Evolutionary conservation across 257 asterid species (phyloP).

Genomic region (Gardenia jasminoides): DNA sequence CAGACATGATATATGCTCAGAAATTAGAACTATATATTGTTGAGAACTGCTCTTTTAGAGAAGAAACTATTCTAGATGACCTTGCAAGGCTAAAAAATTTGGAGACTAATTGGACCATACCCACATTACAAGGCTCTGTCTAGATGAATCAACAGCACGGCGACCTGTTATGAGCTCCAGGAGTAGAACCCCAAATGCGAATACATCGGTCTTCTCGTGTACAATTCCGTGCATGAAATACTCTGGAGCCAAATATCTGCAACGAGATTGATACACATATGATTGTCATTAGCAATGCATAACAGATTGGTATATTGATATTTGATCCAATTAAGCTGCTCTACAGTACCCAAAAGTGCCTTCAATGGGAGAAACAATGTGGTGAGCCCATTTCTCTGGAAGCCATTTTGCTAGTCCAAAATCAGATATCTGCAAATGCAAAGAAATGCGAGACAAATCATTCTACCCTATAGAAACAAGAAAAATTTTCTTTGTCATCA

Average conservation of each 20-base stretch:
- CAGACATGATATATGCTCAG: not conserved
- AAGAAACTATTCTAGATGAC: too few relatives aligned
- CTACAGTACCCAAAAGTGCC: constrained; percentile 87
- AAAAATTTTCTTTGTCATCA: not conserved
- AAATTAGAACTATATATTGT: not conserved
- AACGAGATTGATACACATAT: not conserved
- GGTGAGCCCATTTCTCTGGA: constrained; percentile 87
- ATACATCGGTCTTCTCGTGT: constrained; percentile 88
- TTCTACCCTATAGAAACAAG: not conserved
- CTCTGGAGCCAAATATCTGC: constrained; percentile 97
- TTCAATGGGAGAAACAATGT: constrained; percentile 91
- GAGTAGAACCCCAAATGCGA: constrained; percentile 85
- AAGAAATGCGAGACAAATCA: not conserved
- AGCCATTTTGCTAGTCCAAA: constrained; percentile 97
- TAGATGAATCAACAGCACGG: constrained; percentile 72
- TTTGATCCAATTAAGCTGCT: not conserved
- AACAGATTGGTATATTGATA: not conserved
- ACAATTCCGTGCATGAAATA: constrained; percentile 95
- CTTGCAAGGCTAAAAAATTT: not conserved
- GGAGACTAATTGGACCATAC: constrained; percentile 35
- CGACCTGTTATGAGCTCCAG: constrained; percentile 96
- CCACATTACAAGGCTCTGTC: constrained; percentile 95
- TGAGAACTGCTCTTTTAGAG: too few relatives aligned
- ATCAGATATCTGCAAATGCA: constrained; percentile 76
- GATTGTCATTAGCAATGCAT: not conserved